Evolutionary conservation across 2,329 filamentous ascomycete species (phyloP).

Genomic region (Hortaea sp.): DNA sequence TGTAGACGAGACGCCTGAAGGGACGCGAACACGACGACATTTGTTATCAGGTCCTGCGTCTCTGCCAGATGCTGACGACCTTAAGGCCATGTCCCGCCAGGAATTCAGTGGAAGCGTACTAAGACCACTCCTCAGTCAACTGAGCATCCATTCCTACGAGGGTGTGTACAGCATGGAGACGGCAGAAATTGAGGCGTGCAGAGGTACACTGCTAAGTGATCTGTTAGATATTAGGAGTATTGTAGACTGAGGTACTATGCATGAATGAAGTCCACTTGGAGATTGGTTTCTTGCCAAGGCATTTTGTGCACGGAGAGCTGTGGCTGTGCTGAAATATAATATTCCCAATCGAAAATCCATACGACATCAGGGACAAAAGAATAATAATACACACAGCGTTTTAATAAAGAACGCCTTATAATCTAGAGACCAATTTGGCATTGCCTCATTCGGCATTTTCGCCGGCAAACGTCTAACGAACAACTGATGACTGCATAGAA

Average conservation of each 20-base stretch:
- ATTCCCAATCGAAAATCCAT: too few relatives aligned
- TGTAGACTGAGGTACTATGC: slow-evolving; percentile 13
- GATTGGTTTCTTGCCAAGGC: too few relatives aligned
- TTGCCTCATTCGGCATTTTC: too few relatives aligned
- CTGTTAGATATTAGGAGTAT: slow-evolving; percentile 40
- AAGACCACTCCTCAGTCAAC: slow-evolving; percentile 77
- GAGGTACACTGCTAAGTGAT: slow-evolving; percentile 20
- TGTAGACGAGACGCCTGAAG: background rate
- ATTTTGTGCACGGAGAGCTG: too few relatives aligned
- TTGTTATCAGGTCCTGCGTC: slow-evolving; percentile 44
- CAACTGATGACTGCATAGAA: too few relatives aligned
- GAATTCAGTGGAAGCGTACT: slow-evolving; percentile 67
- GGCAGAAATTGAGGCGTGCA: slow-evolving; percentile 55
- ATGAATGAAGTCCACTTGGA: too few relatives aligned
- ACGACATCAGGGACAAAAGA: too few relatives aligned
- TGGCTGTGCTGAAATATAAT: too few relatives aligned
- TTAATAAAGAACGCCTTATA: too few relatives aligned
- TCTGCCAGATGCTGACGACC: slow-evolving; percentile 44
- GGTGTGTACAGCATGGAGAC: slow-evolving; percentile 75
- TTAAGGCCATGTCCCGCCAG: slow-evolving; percentile 44
- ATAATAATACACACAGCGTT: too few relatives aligned
- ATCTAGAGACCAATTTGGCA: too few relatives aligned
- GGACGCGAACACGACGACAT: slow-evolving; percentile 9
- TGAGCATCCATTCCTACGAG: slow-evolving; percentile 92
- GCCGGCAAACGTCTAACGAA: too few relatives aligned